Conservation (phyloP, 1,139 yeast species). For the Arxiozyma slooffiae region DNA sequence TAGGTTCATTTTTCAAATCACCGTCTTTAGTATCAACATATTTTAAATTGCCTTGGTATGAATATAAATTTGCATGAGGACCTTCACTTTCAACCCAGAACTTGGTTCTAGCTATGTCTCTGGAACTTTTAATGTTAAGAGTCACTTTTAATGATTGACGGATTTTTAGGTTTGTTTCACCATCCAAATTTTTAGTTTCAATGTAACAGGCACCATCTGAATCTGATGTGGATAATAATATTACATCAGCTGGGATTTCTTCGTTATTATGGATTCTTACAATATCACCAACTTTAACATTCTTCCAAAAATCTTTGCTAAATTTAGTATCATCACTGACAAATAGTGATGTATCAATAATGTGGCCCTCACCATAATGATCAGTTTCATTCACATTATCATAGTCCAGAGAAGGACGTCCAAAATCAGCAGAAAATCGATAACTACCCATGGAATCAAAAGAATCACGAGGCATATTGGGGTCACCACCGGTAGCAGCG, state of each 20-base stretch:
- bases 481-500: constrained; percentile 9
- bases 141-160: constrained; percentile 70
- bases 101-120: constrained; percentile 62
- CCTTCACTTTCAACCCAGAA: constrained; percentile 88
- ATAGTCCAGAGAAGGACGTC: constrained; percentile 24
- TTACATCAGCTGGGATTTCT: constrained; percentile 87
- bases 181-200: constrained; percentile 91
- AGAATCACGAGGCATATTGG: constrained; percentile 22
- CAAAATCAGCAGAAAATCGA: constrained; percentile 26
- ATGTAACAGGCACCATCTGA: constrained; percentile 84
- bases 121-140: constrained; percentile 49
- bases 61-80: constrained; percentile 73
- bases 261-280: constrained; percentile 78
- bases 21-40: constrained; percentile 38
- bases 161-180: constrained; percentile 86
- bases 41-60: constrained; percentile 59
- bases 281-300: constrained; percentile 79
- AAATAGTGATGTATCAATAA: constrained; percentile 25
- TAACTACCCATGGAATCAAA: constrained; percentile 27
- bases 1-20: constrained; percentile 50
- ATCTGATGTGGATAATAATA: constrained; percentile 73
- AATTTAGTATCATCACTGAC: constrained; percentile 36
- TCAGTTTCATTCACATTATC: constrained; percentile 17
- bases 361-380: constrained; percentile 13
- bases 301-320: constrained; percentile 75